Base-by-base conservation (phyloP, 208 protist species). In the Leishmania lainsoni region DNA sequence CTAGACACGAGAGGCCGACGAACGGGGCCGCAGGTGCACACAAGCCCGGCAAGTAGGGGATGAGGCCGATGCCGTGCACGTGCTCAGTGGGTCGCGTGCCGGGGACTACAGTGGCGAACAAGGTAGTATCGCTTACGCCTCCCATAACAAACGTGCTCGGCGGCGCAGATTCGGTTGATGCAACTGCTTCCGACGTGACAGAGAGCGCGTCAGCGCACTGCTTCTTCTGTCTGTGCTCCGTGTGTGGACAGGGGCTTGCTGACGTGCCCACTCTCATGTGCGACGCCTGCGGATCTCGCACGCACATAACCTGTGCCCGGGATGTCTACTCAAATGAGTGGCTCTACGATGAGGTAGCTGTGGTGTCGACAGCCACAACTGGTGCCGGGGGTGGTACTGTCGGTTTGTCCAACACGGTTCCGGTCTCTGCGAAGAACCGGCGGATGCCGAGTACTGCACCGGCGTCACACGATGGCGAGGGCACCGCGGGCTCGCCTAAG, bases 141-240 rank as follows among this genome's bases (percentile, higher is more conserved):
- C 26, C 69, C 39, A 29, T 26, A 48, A 22, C 48, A 26, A 9
- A 26, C 45, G 69, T 51, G 69, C 69, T 52, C 20, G 26, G 45
- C 69, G 45, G 45, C 5, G 69, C 2, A 3, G 17, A 35, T 45
- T 52, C 22, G 42, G 69, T 29, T 26, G 45, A 54, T 52, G 69
- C 69, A 29, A 20, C 9, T 5, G 8, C 29, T 29, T 58, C 49
- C 51, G 72, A 61, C 51, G 63, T 5, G 1, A 12, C 72, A 59
- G 51, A 26, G 42, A 29, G 58, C 26, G 10, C 35, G 26, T 32
- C 75, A 14, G 26, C 45, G 48, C 59, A 22, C 42, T 91, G 89
- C 75, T 86, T 85, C 70, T 68, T 87, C 63, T 92, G 90, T 76
- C 81, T 84, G 29, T 95, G 91, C 82, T 87, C 85, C 17, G 88